Evolutionary conservation across 805 yeast genomes (phyloP).

Genomic region (Scheffersomyces lignosus): DNA sequence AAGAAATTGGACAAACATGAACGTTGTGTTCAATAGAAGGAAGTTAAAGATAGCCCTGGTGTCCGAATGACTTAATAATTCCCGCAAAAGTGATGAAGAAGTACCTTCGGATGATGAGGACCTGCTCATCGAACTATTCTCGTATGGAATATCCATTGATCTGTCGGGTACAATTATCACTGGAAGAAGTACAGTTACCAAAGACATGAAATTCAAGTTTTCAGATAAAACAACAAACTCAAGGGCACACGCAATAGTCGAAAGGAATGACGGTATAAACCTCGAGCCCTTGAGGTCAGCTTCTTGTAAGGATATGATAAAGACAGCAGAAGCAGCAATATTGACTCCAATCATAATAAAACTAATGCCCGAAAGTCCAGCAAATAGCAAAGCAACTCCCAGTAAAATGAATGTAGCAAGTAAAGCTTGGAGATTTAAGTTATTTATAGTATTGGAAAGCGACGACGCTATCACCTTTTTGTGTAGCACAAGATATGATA

Average conservation of each 20-base stretch:
- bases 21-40: slow-evolving; percentile 78
- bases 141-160: slow-evolving; percentile 4
- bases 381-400: not conserved
- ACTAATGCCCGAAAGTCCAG: slow-evolving; percentile 8
- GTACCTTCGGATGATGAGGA: not conserved
- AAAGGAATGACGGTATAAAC: slow-evolving; percentile 15
- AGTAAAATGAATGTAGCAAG: slow-evolving; percentile 4
- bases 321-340: slow-evolving; percentile 22
- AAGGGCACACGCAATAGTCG: slow-evolving; percentile 16
- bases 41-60: slow-evolving; percentile 89
- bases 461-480: slow-evolving; percentile 8
- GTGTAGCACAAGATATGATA: slow-evolving; percentile 12
- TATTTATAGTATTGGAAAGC: slow-evolving; percentile 6
- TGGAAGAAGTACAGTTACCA: slow-evolving; percentile 17
- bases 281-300: slow-evolving; percentile 15
- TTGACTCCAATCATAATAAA: slow-evolving; percentile 23
- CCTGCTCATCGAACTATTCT: not conserved
- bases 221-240: slow-evolving; percentile 21
- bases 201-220: slow-evolving; percentile 4
- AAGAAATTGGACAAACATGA: slow-evolving; percentile 90
- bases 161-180: slow-evolving; percentile 20
- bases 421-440: slow-evolving; percentile 3
- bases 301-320: slow-evolving; percentile 25
- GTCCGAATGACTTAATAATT: slow-evolving; percentile 47
- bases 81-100: slow-evolving; percentile 20